Conservation (phyloP, 805 yeast genomes). For the Starmerella roubikii region DNA sequence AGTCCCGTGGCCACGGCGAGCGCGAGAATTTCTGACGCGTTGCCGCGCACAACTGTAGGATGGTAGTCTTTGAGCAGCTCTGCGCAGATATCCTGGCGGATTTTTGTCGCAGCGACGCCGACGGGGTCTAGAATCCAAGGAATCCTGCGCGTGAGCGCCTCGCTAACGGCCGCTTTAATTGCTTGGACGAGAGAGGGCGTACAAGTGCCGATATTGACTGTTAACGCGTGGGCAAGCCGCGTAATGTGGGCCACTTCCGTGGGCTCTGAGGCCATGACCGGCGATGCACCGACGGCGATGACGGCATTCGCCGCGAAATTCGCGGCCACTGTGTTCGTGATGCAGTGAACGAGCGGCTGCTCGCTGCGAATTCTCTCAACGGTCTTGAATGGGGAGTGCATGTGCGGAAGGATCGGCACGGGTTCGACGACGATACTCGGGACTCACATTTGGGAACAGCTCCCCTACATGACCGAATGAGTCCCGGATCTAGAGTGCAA, state of each 20-base stretch:
- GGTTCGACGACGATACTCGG: too few species aligned
- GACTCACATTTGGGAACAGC: too few species aligned
- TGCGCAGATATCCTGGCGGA: conserved; percentile 38
- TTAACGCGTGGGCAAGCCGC: conserved; percentile 38
- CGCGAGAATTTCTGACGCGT: conserved; percentile 61
- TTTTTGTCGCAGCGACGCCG: conserved; percentile 72
- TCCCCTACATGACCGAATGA: too few species aligned
- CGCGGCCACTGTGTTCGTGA: conserved; percentile 79
- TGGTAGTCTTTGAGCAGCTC: conserved; percentile 41
- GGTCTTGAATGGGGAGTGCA: too few species aligned
- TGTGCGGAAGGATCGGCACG: too few species aligned
- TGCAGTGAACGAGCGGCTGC: conserved; percentile 67
- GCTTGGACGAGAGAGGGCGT: conserved; percentile 11
- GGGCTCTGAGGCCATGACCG: conserved; percentile 69
- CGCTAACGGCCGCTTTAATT: conserved; percentile 25
- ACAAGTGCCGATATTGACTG: conserved; percentile 62
- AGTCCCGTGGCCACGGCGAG: conserved; percentile 9
- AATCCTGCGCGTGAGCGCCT: conserved; percentile 41
- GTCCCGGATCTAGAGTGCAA: too few species aligned
- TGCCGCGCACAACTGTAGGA: conserved; percentile 63
- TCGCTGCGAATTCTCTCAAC: not conserved
- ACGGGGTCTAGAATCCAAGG: conserved; percentile 82
- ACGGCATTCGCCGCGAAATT: conserved; percentile 80
- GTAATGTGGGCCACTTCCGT: conserved; percentile 61
- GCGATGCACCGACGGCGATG: conserved; percentile 72